A percentile compares a stretch with the other conserved stretches of the same genome.
Evolutionary conservation across 495 filamentous ascomycete species (phyloP).

Genomic region (Hypomontagnella monticulosa): DNA sequence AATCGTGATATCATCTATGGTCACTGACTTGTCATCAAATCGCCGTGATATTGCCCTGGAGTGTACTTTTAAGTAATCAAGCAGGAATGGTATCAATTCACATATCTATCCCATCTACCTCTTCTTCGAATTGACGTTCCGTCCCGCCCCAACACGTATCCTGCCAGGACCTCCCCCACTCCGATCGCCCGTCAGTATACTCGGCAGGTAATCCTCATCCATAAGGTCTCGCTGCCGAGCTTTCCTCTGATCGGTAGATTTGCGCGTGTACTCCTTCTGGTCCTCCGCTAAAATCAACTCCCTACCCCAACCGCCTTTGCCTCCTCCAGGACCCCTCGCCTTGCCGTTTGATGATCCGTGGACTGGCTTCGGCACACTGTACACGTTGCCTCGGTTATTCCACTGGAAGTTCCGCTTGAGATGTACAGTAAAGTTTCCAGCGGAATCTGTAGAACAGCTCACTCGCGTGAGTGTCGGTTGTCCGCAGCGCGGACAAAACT

Average conservation of each 20-base stretch:
- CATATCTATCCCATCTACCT: conserved; percentile 40
- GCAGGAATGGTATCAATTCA: conserved; percentile 22
- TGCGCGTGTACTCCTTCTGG: conserved; percentile 88
- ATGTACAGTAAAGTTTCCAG: conserved; percentile 85
- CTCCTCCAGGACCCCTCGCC: conserved; percentile 70
- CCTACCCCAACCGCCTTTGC: conserved; percentile 86
- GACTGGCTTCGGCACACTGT: conserved; percentile 90
- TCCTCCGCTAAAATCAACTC: conserved; percentile 88
- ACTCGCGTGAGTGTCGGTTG: conserved; percentile 87
- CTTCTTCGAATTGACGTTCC: conserved; percentile 86
- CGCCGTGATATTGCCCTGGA: background rate
- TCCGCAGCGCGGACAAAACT: conserved; percentile 94
- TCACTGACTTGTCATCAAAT: too few species aligned
- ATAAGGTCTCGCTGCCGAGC: conserved; percentile 82
- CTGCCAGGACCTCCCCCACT: conserved; percentile 67
- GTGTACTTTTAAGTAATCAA: background rate
- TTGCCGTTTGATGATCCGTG: conserved; percentile 82
- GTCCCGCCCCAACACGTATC: conserved; percentile 84
- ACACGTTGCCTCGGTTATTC: conserved; percentile 91
- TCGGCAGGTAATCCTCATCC: conserved; percentile 93
- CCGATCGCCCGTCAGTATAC: conserved; percentile 83
- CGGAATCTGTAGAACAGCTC: conserved; percentile 80
- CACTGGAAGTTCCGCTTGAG: conserved; percentile 96
- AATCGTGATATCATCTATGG: too few species aligned
- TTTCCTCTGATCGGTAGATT: conserved; percentile 68